Evolutionary conservation across 2,329 filamentous ascomycete genomes (phyloP).

Genomic region (Arthrobotrys megalospora): DNA sequence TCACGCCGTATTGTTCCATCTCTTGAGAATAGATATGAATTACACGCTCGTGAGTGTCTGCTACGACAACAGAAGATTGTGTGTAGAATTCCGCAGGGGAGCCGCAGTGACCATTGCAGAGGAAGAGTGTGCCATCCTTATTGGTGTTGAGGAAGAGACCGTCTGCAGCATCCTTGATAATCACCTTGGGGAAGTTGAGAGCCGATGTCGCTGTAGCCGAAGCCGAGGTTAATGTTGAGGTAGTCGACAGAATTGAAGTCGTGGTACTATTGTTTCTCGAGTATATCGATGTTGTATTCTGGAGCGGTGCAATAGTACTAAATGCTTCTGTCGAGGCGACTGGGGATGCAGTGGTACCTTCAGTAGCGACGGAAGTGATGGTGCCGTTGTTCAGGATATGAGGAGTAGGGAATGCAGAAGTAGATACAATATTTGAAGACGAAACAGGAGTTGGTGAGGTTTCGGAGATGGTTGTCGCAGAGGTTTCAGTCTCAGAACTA

Average conservation of each 20-base stretch:
- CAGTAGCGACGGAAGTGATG: not conserved
- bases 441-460: not conserved
- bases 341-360: slow-evolving; percentile 7
- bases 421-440: not conserved
- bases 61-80: slow-evolving; percentile 30
- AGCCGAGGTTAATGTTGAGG: slow-evolving; percentile 16
- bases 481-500: not conserved
- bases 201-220: not conserved
- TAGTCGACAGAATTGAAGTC: not conserved
- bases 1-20: slow-evolving; percentile 42
- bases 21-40: slow-evolving; percentile 36
- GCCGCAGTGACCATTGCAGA: slow-evolving; percentile 48
- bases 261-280: slow-evolving; percentile 7
- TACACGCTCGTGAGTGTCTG: slow-evolving; percentile 23
- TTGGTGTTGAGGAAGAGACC: slow-evolving; percentile 55
- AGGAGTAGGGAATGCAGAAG: slow-evolving; percentile 10
- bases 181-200: slow-evolving; percentile 17
- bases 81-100: slow-evolving; percentile 48
- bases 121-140: slow-evolving; percentile 41
- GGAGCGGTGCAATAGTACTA: not conserved
- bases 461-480: not conserved
- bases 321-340: not conserved
- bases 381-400: not conserved
- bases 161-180: slow-evolving; percentile 43
- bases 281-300: slow-evolving; percentile 8